A percentile compares a stretch with the other conserved stretches of the same genome.
phyloP scores from a whole-genome alignment of 2,329 filamentous ascomycete species.

The Pseudocercospora vitis region DNA sequence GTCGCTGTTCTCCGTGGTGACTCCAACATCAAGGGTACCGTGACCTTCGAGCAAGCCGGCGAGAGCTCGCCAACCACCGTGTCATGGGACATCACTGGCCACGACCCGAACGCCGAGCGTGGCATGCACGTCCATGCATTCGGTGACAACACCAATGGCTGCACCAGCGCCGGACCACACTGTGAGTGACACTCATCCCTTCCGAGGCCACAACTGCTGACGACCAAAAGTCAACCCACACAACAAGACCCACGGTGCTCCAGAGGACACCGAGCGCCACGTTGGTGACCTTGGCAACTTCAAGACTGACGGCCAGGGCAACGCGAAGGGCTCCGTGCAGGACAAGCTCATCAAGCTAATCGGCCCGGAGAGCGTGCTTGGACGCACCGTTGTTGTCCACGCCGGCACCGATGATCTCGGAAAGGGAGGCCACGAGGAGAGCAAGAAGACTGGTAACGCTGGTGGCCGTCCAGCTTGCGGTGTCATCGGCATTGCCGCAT shows the following conservation, averaged over 20 bases:
- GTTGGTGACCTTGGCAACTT: constrained; percentile 98
- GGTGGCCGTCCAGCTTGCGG: constrained; percentile 92
- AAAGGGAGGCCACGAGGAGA: constrained; percentile 87
- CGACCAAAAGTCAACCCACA: constrained; percentile 81
- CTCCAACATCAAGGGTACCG: constrained; percentile 89
- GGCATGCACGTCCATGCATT: constrained; percentile 99
- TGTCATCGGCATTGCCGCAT: constrained; percentile 42
- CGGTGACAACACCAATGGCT: constrained; percentile 99
- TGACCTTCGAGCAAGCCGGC: constrained; percentile 88
- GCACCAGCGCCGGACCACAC: constrained; percentile 96
- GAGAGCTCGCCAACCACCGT: constrained; percentile 82
- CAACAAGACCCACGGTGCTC: constrained; percentile 88
- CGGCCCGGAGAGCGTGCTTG: constrained; percentile 89
- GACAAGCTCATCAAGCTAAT: constrained; percentile 94
- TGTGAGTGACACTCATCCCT: constrained; percentile 61
- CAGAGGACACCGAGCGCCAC: constrained; percentile 78
- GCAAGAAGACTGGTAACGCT: constrained; percentile 97
- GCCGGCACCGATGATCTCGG: constrained; percentile 95
- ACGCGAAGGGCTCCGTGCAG: constrained; percentile 73
- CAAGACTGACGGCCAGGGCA: constrained; percentile 90
- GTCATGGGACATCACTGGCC: constrained; percentile 86
- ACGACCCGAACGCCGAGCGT: constrained; percentile 93
- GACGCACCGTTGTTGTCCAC: constrained; percentile 94
- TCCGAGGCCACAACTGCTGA: constrained; percentile 4
- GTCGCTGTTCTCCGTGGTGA: constrained; percentile 97